Evolutionary conservation across 1,139 yeast genomes (phyloP).

Genomic region (Hemisphaericaspora subhashii): DNA sequence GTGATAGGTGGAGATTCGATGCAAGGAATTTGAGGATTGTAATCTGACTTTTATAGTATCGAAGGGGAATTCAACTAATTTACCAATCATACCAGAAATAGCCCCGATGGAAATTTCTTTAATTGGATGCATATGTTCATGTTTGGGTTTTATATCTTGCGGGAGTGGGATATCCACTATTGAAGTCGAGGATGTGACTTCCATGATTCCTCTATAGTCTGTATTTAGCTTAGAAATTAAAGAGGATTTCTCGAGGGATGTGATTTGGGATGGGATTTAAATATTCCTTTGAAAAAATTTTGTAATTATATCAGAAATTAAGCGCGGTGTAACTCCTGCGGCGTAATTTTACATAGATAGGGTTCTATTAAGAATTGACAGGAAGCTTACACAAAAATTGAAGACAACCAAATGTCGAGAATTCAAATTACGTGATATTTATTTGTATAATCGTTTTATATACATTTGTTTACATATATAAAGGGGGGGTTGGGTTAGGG

Average conservation of each 20-base stretch:
- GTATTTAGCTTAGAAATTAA: too few relatives aligned
- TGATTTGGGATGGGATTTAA: too few relatives aligned
- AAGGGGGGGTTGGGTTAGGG: background rate
- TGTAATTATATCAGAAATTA: too few relatives aligned
- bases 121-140: slow-evolving; percentile 22
- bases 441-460: background rate
- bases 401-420: too few relatives aligned
- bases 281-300: too few relatives aligned
- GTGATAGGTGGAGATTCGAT: slow-evolving; percentile 47
- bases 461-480: background rate
- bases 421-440: background rate
- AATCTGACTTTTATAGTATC: slow-evolving; percentile 89
- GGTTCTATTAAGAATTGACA: too few relatives aligned
- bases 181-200: background rate
- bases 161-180: background rate
- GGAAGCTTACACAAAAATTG: too few relatives aligned
- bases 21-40: slow-evolving; percentile 48
- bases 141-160: background rate
- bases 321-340: too few relatives aligned
- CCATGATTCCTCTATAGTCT: background rate
- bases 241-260: too few relatives aligned
- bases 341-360: too few relatives aligned
- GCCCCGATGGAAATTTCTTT: slow-evolving; percentile 50
- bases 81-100: slow-evolving; percentile 77
- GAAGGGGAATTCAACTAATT: slow-evolving; percentile 84